Conservation (phyloP, 352 stramenopile species). For the Poterioochromonas sp. region DNA sequence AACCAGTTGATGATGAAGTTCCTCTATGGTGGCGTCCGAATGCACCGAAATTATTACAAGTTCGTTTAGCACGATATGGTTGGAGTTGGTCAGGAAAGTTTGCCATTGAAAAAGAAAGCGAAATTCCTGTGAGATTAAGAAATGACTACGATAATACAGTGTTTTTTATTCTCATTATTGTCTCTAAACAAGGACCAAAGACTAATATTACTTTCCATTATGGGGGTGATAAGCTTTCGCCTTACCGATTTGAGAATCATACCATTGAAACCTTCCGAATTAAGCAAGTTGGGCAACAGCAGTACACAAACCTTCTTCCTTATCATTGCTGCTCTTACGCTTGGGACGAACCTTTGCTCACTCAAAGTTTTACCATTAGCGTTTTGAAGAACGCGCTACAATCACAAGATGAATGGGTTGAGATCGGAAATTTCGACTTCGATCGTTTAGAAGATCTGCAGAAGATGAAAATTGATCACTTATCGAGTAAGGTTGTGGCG, state of each 20-base stretch:
- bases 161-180: constrained; percentile 16
- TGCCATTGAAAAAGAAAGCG: neutral
- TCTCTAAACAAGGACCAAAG: neutral
- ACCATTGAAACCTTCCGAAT: constrained; percentile 19
- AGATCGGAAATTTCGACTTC: constrained; percentile 17
- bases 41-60: constrained; percentile 14
- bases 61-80: constrained; percentile 25
- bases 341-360: constrained; percentile 22
- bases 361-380: neutral
- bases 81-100: constrained; percentile 34
- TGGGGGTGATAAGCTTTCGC: constrained; percentile 22
- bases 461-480: neutral
- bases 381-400: neutral
- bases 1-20: neutral
- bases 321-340: constrained; percentile 27
- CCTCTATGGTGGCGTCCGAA: constrained; percentile 1
- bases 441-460: constrained; percentile 14
- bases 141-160: constrained; percentile 30
- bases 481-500: neutral
- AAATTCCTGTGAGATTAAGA: constrained; percentile 1
- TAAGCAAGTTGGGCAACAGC: neutral
- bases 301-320: constrained; percentile 2
- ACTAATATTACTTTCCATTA: neutral
- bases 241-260: constrained; percentile 34
- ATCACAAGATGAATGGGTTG: constrained; percentile 12